Percentiles rank a stretch among this genome's conserved stretches.
Conservation (phyloP, 805 yeast species). For the Kodamaea leandrae region DNA sequence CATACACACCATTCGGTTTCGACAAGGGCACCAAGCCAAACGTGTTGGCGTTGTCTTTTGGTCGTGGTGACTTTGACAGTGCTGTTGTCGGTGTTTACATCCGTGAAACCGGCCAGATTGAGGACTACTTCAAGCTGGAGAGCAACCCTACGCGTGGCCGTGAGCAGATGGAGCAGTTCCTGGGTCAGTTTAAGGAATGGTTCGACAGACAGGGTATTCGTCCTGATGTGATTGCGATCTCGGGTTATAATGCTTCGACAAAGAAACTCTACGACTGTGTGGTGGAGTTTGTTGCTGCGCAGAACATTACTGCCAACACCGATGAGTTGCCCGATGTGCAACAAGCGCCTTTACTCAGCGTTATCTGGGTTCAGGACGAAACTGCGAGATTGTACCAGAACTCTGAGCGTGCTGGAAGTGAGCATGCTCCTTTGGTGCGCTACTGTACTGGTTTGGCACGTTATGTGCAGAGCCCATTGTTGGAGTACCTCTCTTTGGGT, state of each 20-base stretch:
- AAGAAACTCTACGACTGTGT: conserved; percentile 58
- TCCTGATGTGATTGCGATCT: conserved; percentile 88
- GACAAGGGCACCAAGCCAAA: conserved; percentile 82
- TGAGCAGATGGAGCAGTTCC: conserved; percentile 44
- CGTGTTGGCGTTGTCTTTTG: conserved; percentile 78
- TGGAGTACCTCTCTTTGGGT: conserved; percentile 81
- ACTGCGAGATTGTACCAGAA: conserved; percentile 86
- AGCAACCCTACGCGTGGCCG: conserved; percentile 57
- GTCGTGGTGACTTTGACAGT: conserved; percentile 80
- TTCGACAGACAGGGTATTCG: conserved; percentile 49
- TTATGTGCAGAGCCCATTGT: conserved; percentile 86
- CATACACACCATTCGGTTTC: conserved; percentile 76
- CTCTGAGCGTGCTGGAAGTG: conserved; percentile 69
- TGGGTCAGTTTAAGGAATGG: conserved; percentile 65
- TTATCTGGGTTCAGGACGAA: conserved; percentile 88
- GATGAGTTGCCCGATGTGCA: conserved; percentile 42
- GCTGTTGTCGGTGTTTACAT: conserved; percentile 81
- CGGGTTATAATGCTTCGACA: conserved; percentile 80
- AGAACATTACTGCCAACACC: conserved; percentile 51
- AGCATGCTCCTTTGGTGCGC: conserved; percentile 73
- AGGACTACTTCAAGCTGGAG: conserved; percentile 74
- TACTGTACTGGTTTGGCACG: conserved; percentile 90
- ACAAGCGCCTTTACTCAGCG: conserved; percentile 56
- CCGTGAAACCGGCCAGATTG: conserved; percentile 76
- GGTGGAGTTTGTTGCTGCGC: conserved; percentile 52